Evolutionary conservation across 148 eudicot genomes (phyloP), one percentile per base, ranked within the genome.

Genomic region (Rhododendron griersonianum): DNA sequence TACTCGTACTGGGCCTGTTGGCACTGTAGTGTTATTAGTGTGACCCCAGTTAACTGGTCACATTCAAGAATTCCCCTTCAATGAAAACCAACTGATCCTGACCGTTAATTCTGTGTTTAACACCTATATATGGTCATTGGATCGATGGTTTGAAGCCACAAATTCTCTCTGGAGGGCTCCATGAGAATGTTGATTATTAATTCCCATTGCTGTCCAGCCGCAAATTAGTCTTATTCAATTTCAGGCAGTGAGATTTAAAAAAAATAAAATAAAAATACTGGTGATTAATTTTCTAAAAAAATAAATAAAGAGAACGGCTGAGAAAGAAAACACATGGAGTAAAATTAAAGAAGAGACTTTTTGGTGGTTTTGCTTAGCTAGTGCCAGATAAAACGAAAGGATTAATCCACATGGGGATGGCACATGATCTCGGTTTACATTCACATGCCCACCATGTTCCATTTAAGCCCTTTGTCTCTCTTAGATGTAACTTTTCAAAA

Each of bases 381-480:
- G 48, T 82, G 91, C 83, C 91, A 88, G 89, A 89, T 86, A 81
- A 89, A 90, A 48, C 47, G 78, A 88, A 87, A 59, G 90, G 90
- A 86, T 89, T 76, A 87, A 88, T 84, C 75, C 93, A 91, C 93
- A 90, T 92, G 94, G 93, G 86, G 86, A 81, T 4, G 74, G 74
- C 74, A 90, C 93, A 91, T 91, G 92, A 88, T 87, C 73, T 81
- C 76, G 86, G 87, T 91, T 89, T 83, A 90, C 82, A 77, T 53
- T 85, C 95, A 93, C 95, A 93, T 93, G 95, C 87, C 88, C 67
- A 86, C 91, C 94, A 93, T 91, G 92, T 93, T 93, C 51, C 89
- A 86, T 80, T 71, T 89, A 76, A 88, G 74, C 61, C 87, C 89
- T 87, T 85, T 91, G 89, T 88, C 89, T 81, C 78, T 57, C 78